These are phyloP conservation scores for Wickerhamiella pararugosa DNA, from an alignment of 1,139 yeast species.

Conservation along the genomic window DNA sequence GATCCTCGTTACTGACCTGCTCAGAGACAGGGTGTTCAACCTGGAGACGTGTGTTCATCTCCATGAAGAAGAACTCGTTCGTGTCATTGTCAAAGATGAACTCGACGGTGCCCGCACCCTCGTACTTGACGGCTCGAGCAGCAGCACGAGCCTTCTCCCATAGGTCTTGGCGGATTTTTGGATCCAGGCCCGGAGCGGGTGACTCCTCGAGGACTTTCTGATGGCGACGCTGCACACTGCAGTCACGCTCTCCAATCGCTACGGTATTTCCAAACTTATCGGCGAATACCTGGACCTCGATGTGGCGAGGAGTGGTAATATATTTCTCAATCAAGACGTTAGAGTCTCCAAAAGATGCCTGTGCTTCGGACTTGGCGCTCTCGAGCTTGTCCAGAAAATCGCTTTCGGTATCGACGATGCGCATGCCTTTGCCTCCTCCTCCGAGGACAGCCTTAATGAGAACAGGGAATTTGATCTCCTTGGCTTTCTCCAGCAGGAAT, in stretches of 20 bases:
- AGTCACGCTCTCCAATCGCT: constrained; percentile 35
- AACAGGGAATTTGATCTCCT: constrained; percentile 32
- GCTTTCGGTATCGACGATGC: constrained; percentile 25
- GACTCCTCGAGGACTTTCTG: constrained; percentile 36
- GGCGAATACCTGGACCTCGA: constrained; percentile 35
- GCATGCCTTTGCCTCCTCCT: constrained; percentile 40
- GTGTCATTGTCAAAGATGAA: constrained; percentile 43
- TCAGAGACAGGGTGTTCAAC: constrained; percentile 55
- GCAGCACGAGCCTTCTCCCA: constrained; percentile 46
- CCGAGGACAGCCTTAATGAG: constrained; percentile 38
- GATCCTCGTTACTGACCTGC: constrained; percentile 83
- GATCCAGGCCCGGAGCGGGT: constrained; percentile 4
- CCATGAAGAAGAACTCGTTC: constrained; percentile 45
- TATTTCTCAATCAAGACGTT: constrained; percentile 34
- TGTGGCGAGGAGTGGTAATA: constrained; percentile 32
- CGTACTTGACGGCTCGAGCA: constrained; percentile 39
- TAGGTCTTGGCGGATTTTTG: constrained; percentile 31
- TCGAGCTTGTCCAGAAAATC: constrained; percentile 27
- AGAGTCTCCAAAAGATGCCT: constrained; percentile 30
- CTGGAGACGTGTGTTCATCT: constrained; percentile 48
- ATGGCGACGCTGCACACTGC: constrained; percentile 36
- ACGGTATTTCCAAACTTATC: constrained; percentile 32
- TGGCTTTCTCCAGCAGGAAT: constrained; percentile 25
- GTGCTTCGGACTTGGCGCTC: constrained; percentile 32
- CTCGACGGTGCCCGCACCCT: constrained; percentile 53